Conservation (phyloP, 129 eudicot genomes). For the Flaveria trinervia region DNA sequence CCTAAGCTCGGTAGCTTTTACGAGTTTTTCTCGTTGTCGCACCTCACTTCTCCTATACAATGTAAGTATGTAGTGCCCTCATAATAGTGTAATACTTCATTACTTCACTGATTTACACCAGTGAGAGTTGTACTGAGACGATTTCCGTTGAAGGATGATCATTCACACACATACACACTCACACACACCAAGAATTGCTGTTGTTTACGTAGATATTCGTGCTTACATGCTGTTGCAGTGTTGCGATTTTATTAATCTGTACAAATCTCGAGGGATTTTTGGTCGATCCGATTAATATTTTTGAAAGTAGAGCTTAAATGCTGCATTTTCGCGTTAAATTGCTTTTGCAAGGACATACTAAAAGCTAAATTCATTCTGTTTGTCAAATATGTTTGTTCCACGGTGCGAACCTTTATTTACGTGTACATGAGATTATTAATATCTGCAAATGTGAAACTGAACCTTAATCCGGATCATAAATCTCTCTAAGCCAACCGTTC, state of each 20-base stretch:
- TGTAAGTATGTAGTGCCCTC: conserved; percentile 41
- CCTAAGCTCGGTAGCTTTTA: conserved; percentile 94
- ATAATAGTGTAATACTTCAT: background rate
- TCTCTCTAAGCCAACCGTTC: background rate
- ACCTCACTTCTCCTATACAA: conserved; percentile 94
- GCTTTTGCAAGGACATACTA: background rate
- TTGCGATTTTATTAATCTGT: conserved; percentile 4
- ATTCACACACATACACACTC: background rate
- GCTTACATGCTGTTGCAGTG: background rate
- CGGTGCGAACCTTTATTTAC: background rate
- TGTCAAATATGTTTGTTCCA: background rate
- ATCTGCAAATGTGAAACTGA: conserved; percentile 1
- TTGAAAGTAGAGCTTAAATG: background rate
- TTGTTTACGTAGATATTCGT: background rate
- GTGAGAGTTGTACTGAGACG: background rate
- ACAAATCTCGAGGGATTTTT: too few relatives aligned
- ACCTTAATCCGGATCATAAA: background rate
- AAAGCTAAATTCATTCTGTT: background rate
- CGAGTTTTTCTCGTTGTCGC: conserved; percentile 94
- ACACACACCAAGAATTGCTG: background rate
- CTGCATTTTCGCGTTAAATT: background rate
- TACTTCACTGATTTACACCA: background rate
- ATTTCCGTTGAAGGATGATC: conserved; percentile 9
- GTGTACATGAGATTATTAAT: background rate
- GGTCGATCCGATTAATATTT: background rate